phyloP scores from a whole-genome alignment of 805 yeast species.

The Schwanniomyces vanrijiae region DNA sequence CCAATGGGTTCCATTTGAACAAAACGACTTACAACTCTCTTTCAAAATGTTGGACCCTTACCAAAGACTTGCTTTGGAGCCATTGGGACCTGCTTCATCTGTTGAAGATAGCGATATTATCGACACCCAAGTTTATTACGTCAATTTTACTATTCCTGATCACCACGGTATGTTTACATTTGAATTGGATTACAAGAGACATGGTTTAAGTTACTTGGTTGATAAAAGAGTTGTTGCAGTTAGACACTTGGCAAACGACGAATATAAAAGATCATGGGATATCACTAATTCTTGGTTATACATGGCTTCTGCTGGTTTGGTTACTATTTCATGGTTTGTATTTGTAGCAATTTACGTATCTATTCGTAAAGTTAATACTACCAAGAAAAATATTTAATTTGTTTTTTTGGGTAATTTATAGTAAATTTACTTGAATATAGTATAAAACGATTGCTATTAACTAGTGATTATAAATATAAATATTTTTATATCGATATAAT shows the following conservation, averaged over 20 bases:
- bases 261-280: constrained; percentile 89
- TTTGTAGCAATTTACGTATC: constrained; percentile 69
- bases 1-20: constrained; percentile 68
- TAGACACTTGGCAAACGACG: constrained; percentile 94
- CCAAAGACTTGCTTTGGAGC: constrained; percentile 68
- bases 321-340: constrained; percentile 71
- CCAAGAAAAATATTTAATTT: constrained; percentile 27
- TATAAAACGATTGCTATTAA: neutral
- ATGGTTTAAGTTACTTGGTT: constrained; percentile 67
- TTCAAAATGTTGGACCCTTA: constrained; percentile 93
- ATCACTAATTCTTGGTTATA: constrained; percentile 94
- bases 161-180: constrained; percentile 97
- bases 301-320: constrained; percentile 65
- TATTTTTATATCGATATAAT: too few relatives aligned
- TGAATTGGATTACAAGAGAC: constrained; percentile 71
- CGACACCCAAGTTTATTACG: constrained; percentile 49
- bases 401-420: neutral
- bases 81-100: constrained; percentile 38
- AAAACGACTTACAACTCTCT: constrained; percentile 74
- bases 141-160: constrained; percentile 78
- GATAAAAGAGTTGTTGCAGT: constrained; percentile 75
- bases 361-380: constrained; percentile 27
- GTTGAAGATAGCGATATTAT: constrained; percentile 34
- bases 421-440: neutral
- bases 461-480: neutral